Base-by-base conservation (phyloP, 306 rosid genomes). In the Aeschynomene evenia region DNA sequence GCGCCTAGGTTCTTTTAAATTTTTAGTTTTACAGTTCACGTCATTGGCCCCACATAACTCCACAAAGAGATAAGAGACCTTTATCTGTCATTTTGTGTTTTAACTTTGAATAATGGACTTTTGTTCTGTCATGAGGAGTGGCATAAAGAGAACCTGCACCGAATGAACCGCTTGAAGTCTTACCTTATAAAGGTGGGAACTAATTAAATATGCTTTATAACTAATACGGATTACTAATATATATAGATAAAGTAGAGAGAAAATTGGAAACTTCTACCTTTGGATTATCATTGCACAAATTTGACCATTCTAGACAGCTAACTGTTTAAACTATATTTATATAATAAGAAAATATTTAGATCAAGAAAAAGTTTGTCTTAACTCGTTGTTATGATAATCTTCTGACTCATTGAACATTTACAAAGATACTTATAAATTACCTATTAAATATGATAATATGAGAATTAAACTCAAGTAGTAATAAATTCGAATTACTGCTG, bases 31-130 rank as follows among this genome's bases (percentile, higher is more conserved):
- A n/a, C 52, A 43, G 31, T 36, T 69, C 23, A 24, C 46, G 48
- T 72, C 71, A 64, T 53, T 53, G 73, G 63, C 50, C 84, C 82
- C 71, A 46, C 74, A 18, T 13, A 49, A 42, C 12, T 46, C 61
- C 15, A 60, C 63, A 51, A 1, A 34, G 58, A 50, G 66, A 48
- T 49, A 33, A 52, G 56, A 52, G 40, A 31, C 50, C 60, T 36
- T 8, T 70, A 33, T 28, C 45, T 29, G 45, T 23, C 50, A 67
- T 22, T n/a, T 67, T 52, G 66, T 52, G 71, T 6, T 53, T 21
- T 45, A 42, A 62, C 42, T 36, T 50, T 65, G 62, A 73, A 66
- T 56, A 53, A 64, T 51, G 7, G 40, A 28, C 65, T 16, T 40
- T 45, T 18, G 55, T 16, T 46, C 29, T 77, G 50, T 53, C 76